phyloP scores from a whole-genome alignment of 2,329 filamentous ascomycete species.

The Aquanectria penicillioides region DNA sequence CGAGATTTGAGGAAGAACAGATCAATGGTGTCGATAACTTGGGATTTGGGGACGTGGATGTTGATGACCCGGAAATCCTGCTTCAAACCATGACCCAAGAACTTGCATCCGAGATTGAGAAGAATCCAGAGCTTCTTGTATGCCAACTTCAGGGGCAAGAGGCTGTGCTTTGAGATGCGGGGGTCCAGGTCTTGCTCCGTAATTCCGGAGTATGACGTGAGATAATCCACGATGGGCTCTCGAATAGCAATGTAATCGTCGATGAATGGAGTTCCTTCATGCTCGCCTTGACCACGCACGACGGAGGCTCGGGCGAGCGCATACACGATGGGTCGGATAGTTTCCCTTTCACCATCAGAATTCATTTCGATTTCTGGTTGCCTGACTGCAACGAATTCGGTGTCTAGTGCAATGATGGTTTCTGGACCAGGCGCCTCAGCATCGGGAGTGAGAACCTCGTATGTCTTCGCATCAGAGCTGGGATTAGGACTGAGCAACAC shows the following conservation, averaged over 20 bases:
- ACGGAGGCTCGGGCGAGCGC: constrained; percentile 94
- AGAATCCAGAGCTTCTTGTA: constrained; percentile 99
- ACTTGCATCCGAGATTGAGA: constrained; percentile 91
- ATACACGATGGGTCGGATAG: constrained; percentile 89
- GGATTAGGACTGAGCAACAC: constrained; percentile 49
- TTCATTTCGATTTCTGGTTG: constrained; percentile 97
- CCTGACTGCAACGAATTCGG: constrained; percentile 93
- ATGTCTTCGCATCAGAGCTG: constrained; percentile 60
- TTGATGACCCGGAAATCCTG: constrained; percentile 99
- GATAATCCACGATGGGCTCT: constrained; percentile 92
- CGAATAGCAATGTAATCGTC: constrained; percentile 96
- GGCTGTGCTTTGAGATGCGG: constrained; percentile 79
- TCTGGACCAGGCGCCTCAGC: constrained; percentile 75
- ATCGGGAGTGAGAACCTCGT: constrained; percentile 64
- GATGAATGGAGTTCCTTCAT: constrained; percentile 88
- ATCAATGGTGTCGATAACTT: constrained; percentile 94
- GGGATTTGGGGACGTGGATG: constrained; percentile 89
- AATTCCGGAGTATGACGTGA: constrained; percentile 95
- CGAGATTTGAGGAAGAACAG: constrained; percentile 86
- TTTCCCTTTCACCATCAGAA: constrained; percentile 88
- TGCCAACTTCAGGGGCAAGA: constrained; percentile 87
- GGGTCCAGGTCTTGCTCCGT: constrained; percentile 85
- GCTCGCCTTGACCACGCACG: constrained; percentile 79
- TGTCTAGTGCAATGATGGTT: constrained; percentile 88
- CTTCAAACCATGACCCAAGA: constrained; percentile 91